Base-by-base conservation (phyloP, 805 yeast species). In the Yarrowia phangngaensis region DNA sequence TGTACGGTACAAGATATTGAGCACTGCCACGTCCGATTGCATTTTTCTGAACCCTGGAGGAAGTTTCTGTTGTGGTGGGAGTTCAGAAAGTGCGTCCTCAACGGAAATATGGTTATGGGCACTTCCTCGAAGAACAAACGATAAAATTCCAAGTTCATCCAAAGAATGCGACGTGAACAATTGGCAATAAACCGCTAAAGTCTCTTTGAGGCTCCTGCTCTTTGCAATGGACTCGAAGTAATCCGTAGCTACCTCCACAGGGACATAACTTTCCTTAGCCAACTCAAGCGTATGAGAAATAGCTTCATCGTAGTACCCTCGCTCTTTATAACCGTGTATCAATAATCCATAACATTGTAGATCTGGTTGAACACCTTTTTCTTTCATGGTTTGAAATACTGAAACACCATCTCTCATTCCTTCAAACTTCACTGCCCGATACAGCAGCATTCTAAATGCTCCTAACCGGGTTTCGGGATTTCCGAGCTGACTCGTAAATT, bases 271-370 rank as follows among this genome's bases (percentile, higher is more conserved):
- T 13, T 41, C 27, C 9, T 8, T 7, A 3, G 48, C 35, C n/a
- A 41, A 27, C 3, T 41, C 48, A 27, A 29, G 35, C 7, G 28
- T n/a, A n/a, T 20, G 28, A 1, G 22, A 3, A 6, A 41, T 30
- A 16, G 48, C 48, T 22, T 41, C 48, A 14, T 29, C 48, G 34
- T 41, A 29, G 48, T 29, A 41, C 8, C 48, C 48, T 1, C 48
- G 35, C 9, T 41, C 48, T 16, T 41, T 41, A 35, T 41, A 41
- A 28, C 48, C 48, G 48, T 41, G 48, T 34, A 41, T 41, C 20
- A 41, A 17, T 16, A 41, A 16, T 2, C 35, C 34, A 22, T 29
- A 41, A 13, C 34, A 29, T 2, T 30, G 34, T 17, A 30, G 28
- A 20, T 29, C 34, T 2, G 48, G 35, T 3, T 32, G 9, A 12